Conservation (phyloP, 305 asterid species). For the Fraxinus sp. region DNA sequence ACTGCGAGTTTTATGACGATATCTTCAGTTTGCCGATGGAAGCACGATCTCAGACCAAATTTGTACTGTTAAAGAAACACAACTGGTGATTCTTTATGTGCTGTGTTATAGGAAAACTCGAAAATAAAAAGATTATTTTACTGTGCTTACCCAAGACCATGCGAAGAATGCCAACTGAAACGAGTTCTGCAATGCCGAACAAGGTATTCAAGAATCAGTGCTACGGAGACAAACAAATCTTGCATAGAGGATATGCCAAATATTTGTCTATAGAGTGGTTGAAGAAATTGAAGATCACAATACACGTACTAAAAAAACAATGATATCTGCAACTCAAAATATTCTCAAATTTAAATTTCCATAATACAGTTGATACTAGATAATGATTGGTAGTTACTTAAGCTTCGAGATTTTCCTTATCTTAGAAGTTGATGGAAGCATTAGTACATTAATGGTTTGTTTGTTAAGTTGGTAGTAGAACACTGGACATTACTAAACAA, state of each 20-base stretch:
- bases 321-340: neutral
- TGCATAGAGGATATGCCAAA: neutral
- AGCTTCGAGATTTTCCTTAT: neutral
- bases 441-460: neutral
- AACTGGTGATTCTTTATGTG: neutral
- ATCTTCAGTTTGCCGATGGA: conserved; percentile 57
- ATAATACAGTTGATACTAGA: neutral
- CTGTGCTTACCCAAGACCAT: conserved; percentile 67
- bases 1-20: conserved; percentile 49
- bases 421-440: neutral
- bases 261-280: neutral
- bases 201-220: neutral
- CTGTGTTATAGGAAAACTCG: neutral
- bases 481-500: neutral
- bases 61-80: conserved; percentile 43
- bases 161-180: conserved; percentile 76
- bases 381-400: neutral
- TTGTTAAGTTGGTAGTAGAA: neutral
- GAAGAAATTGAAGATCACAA: neutral
- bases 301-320: neutral
- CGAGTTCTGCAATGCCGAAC: conserved; percentile 56
- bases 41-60: conserved; percentile 63
- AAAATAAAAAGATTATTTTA: neutral
- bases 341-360: neutral
- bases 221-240: neutral